Percentiles rank a stretch among this genome's conserved stretches.
Evolutionary conservation across 345 rosid genomes (phyloP).

Genomic region (Corchorus capsularis): DNA sequence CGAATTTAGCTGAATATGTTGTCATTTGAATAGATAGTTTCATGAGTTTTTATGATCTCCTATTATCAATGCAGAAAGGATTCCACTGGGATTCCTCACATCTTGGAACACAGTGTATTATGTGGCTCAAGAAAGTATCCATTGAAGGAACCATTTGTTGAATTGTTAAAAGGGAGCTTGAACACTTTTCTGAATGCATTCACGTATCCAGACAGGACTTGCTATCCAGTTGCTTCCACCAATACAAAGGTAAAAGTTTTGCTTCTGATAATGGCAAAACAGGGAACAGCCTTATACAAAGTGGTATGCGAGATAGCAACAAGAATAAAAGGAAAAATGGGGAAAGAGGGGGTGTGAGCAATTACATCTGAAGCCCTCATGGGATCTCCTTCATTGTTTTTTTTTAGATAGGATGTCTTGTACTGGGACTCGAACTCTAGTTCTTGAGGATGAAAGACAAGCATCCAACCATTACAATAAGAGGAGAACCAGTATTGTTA

Average conservation of each 20-base stretch:
- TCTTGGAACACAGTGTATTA: conserved; percentile 91
- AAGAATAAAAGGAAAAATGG: background rate
- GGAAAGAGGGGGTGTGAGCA: background rate
- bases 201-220: conserved; percentile 96
- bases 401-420: too few species aligned
- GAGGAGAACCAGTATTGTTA: too few species aligned
- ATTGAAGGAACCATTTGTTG: conserved; percentile 97
- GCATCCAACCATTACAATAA: too few species aligned
- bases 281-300: background rate
- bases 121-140: conserved; percentile 98
- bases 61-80: conserved; percentile 66
- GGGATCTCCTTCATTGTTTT: background rate
- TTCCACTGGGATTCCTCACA: conserved; percentile 98
- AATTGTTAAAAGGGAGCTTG: conserved; percentile 89
- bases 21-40: conserved; percentile 10
- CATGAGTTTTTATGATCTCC: background rate
- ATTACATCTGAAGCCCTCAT: background rate
- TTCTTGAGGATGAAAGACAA: too few species aligned
- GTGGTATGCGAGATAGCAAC: background rate
- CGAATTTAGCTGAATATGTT: background rate
- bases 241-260: conserved; percentile 66
- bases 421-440: too few species aligned
- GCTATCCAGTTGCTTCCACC: conserved; percentile 98
- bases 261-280: background rate
- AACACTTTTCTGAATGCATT: conserved; percentile 93